phyloP scores from a whole-genome alignment of 2,329 filamentous ascomycete species.

The Apiospora pterosperma region DNA sequence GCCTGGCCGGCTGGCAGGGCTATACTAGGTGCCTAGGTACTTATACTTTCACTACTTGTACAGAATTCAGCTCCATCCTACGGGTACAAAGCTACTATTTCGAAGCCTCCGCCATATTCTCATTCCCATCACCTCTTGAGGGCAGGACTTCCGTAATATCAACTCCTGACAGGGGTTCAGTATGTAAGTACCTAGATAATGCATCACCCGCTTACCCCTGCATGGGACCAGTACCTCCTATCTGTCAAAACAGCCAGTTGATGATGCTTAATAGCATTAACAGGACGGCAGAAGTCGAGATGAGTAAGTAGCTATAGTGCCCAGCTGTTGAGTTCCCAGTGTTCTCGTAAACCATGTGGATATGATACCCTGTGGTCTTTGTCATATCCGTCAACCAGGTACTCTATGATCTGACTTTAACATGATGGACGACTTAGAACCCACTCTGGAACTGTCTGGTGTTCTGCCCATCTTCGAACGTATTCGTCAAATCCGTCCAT shows the following conservation, averaged over 20 bases:
- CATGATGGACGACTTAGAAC: slow-evolving; percentile 72
- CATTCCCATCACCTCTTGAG: neutral
- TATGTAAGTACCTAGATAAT: neutral
- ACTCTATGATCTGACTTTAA: slow-evolving; percentile 84
- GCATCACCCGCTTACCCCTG: slow-evolving; percentile 78
- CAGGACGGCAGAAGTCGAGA: slow-evolving; percentile 68
- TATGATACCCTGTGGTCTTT: slow-evolving; percentile 79
- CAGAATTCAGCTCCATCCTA: too few relatives aligned
- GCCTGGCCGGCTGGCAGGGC: too few relatives aligned
- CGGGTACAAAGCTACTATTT: neutral
- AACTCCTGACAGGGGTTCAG: neutral
- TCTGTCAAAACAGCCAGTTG: slow-evolving; percentile 75
- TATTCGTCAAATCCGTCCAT: slow-evolving; percentile 88
- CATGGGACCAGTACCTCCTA: slow-evolving; percentile 79
- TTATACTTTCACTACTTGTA: too few relatives aligned
- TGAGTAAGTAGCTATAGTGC: slow-evolving; percentile 75
- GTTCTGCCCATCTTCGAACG: slow-evolving; percentile 59
- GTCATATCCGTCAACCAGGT: slow-evolving; percentile 80
- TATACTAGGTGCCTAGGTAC: too few relatives aligned
- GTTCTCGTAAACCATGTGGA: slow-evolving; percentile 67
- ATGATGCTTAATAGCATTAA: slow-evolving; percentile 62
- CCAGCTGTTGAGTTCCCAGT: slow-evolving; percentile 80
- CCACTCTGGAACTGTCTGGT: slow-evolving; percentile 85
- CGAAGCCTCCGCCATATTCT: too few relatives aligned
- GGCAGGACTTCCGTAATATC: neutral